phyloP scores from a whole-genome alignment of 1,284 basidiomycete genomes.

The Fomitiporia mediterranea region DNA sequence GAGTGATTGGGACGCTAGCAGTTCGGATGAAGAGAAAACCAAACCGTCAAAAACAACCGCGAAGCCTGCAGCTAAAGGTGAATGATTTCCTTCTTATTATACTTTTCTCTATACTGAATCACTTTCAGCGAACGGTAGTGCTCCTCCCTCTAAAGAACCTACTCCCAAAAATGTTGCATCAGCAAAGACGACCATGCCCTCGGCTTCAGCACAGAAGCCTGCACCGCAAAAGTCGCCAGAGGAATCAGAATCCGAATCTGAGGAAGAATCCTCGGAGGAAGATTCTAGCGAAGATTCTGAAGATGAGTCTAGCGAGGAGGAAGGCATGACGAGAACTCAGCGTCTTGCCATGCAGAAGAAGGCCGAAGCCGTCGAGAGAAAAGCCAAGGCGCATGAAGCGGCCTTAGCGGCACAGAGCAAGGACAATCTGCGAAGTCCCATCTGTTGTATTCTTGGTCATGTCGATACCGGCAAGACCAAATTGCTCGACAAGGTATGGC shows the following conservation, averaged over 20 bases:
- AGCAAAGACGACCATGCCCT: background rate
- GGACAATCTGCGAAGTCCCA: constrained; percentile 92
- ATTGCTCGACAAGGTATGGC: constrained; percentile 87
- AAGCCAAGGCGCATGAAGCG: constrained; percentile 79
- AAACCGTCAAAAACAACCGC: constrained; percentile 24
- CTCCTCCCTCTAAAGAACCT: constrained; percentile 3
- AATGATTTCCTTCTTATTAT: constrained; percentile 3
- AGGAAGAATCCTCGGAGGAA: constrained; percentile 39
- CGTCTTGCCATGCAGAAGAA: constrained; percentile 73
- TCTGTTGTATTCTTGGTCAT: constrained; percentile 99
- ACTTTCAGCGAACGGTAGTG: constrained; percentile 1
- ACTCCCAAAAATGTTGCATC: background rate
- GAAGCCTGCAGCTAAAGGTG: constrained; percentile 19
- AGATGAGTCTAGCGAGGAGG: constrained; percentile 40
- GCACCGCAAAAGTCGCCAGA: constrained; percentile 19
- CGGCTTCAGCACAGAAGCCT: too few species aligned
- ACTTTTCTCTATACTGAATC: background rate
- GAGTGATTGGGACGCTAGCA: constrained; percentile 85
- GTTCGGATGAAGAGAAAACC: constrained; percentile 53
- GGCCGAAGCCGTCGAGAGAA: constrained; percentile 77
- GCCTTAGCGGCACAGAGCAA: constrained; percentile 86
- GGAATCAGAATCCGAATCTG: constrained; percentile 33
- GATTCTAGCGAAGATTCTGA: constrained; percentile 38
- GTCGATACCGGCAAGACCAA: constrained; percentile 99
- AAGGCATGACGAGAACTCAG: constrained; percentile 61